Evolutionary conservation across 306 rosid species (phyloP), one percentile per base, ranked within the genome.

Genomic region (Notholithocarpus densiflorus): DNA sequence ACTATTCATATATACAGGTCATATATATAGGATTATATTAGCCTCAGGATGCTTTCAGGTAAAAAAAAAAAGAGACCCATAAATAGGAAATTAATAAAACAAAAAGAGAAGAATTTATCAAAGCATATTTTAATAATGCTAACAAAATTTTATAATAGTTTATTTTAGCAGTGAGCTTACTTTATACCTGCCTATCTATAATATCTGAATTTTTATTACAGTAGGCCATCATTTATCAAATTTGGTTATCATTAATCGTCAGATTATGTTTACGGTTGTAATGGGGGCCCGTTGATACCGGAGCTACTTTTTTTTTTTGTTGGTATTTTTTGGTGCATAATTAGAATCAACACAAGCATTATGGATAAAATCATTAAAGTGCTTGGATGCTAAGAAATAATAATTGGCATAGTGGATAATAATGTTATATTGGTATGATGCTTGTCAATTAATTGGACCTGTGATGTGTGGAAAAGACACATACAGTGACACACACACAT

Each of bases 281-380:
- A 69, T 37, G 75, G 75, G 66, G 24, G 15, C 65, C 80, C 55
- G 6, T 66, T 65, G 45, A 55, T 7, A 27, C 26, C 57, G 75
- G 64, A 56, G 45, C 52, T 40, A 68, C 31, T 70, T 57, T 57
- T 56, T 31, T 78, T 23, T 1, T 34, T 69, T 26, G 43, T 56
- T 40, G 40, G 9, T 37, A 37, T 37, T 37, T 48, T 14, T 43
- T 61, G 17, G 27, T 71, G 73, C 72, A 62, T n/a, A 52, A 55
- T 77, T 77, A 54, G 60, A 54, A 66, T 66, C 80, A 31, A 65
- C 54, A 11, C 65, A 20, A 29, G 77, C 64, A 71, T 59, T 66
- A 71, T 79, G 76, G 60, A 71, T 60, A n/a, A 27, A 71, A 59
- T 78, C 20, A 40, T 71, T 70, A 27, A 71, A 43, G 37, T 60